Evolutionary conservation across 768 basidiomycete genomes (phyloP), one percentile per base, ranked within the genome.

Genomic region (Amanita rimosa): DNA sequence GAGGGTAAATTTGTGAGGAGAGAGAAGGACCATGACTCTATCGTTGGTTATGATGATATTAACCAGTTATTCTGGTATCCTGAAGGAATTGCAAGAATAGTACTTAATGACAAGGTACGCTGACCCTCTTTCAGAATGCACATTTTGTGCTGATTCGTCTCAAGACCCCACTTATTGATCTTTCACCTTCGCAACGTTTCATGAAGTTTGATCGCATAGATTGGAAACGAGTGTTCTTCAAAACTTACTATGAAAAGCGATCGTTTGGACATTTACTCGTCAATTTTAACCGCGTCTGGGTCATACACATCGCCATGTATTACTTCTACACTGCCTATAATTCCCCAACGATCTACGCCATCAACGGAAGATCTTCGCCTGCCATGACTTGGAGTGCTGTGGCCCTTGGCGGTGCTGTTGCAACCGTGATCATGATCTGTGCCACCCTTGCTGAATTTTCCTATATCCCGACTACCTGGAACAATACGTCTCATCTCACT

Each of bases 51-150:
- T 59, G 96, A 99, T 64, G 96, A 99, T 66, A 85, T 98, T 54
- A 99, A 99, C 62, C 95, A 99, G 63, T 68, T 99, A 41, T 99
- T 99, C 67, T 99, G 95, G 96, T 99, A 98, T 64, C 96, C 95
- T 2, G 96, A 99, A 55, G 96, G 96, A 27, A 93, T 99, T 58
- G 88, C 93, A 8, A 73, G 90, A 26, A 98, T 99, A 58, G 78
- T 82, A 2, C 74, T 97, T 36, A 76, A 69, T 14, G 91, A 97
- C 73, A 95, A 91, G 78, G 91, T 90, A 55, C 13, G 63, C 52
- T 16, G n/a, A 13, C 27, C 7, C 33, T 21, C 46, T 19, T 44
- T 48, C 31, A 29, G 45, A 16, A 14, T 35, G 31, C 8, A 9
- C 11, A 31, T 35, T 22, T 16, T 42, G 31, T 37, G 19, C 49